These are phyloP conservation scores for Paramecium primaurelia DNA, from an alignment of 73 alveolate genomes.

Conservation along the genomic window DNA sequence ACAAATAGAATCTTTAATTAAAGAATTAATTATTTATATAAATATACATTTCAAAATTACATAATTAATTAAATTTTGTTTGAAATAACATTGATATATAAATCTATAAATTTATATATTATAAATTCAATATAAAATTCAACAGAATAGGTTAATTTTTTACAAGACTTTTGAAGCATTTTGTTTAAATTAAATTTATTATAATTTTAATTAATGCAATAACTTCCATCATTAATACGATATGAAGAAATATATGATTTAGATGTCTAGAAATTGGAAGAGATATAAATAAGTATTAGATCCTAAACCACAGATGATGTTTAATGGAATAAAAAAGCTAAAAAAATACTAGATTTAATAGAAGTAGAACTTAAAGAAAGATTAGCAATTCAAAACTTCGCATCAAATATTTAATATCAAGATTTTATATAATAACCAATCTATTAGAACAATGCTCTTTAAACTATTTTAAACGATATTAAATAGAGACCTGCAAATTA, in stretches of 20 bases:
- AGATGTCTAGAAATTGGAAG: not conserved
- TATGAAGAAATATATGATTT: conserved; percentile 55
- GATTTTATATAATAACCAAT: not conserved
- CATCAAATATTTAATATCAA: not conserved
- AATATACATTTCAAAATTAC: not conserved
- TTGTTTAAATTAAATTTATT: not conserved
- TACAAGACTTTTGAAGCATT: not conserved
- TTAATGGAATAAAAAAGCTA: conserved; percentile 49
- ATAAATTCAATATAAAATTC: too few species aligned
- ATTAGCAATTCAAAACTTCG: conserved; percentile 49
- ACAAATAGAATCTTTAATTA: not conserved
- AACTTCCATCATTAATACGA: conserved; percentile 42
- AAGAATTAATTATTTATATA: too few species aligned
- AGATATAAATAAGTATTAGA: not conserved
- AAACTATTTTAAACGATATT: conserved; percentile 38
- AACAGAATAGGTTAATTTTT: not conserved
- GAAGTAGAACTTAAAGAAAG: conserved; percentile 49
- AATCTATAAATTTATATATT: not conserved
- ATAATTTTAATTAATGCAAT: not conserved
- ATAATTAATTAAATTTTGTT: too few species aligned
- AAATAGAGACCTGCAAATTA: conserved; percentile 21
- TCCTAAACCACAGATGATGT: not conserved
- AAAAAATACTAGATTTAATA: conserved; percentile 2
- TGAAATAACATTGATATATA: too few species aligned
- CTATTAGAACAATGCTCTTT: not conserved